Evolutionary conservation across 2,329 filamentous ascomycete genomes (phyloP).

Genomic region (Emmonsia crescens): DNA sequence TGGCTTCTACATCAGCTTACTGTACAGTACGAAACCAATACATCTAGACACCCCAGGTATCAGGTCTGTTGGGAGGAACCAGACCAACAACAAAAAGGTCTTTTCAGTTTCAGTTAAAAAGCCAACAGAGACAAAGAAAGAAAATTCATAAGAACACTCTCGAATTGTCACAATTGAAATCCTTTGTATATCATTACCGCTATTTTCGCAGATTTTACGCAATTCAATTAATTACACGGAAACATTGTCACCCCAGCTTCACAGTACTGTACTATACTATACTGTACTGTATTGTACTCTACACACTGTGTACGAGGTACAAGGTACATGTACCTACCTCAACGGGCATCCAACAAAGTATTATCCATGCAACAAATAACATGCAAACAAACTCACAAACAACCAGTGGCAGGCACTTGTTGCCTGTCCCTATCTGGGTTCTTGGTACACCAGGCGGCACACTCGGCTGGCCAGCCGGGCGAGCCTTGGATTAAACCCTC

Average conservation of each 20-base stretch:
- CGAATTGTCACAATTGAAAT: background rate
- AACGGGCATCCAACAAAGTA: background rate
- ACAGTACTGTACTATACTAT: too few species aligned
- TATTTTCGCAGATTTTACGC: background rate
- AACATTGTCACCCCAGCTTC: too few species aligned
- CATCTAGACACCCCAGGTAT: background rate
- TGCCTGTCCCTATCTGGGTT: background rate
- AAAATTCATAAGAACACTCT: background rate
- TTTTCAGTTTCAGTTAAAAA: background rate
- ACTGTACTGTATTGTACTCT: too few species aligned
- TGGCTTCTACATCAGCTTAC: background rate
- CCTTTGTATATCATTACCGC: background rate
- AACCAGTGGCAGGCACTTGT: background rate
- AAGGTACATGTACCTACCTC: background rate
- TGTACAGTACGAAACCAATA: background rate
- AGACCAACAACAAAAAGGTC: background rate
- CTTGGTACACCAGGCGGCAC: background rate
- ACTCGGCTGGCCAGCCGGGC: background rate
- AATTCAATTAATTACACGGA: background rate
- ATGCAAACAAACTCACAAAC: background rate
- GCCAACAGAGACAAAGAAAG: background rate
- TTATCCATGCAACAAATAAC: background rate
- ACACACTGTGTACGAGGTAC: too few species aligned
- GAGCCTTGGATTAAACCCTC: background rate
- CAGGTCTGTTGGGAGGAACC: background rate